phyloP scores from a whole-genome alignment of 208 protist genomes.

The Blechomonas ayalai region DNA sequence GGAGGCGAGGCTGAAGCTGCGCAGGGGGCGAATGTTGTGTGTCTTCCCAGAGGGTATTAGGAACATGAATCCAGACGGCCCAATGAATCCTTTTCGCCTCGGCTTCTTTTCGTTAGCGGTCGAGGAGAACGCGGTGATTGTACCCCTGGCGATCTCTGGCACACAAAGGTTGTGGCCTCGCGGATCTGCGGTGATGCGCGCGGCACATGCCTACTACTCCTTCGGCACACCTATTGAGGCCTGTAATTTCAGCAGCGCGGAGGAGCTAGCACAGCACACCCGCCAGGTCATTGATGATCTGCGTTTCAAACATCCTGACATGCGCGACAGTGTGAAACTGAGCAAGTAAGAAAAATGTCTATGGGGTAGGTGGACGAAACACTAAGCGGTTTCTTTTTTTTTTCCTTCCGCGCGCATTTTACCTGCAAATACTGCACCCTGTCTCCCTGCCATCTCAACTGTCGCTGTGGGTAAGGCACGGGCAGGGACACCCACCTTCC shows the following conservation, averaged over 20 bases:
- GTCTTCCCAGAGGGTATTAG: constrained; percentile 83
- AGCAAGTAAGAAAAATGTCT: too few species aligned
- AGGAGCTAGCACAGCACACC: constrained; percentile 58
- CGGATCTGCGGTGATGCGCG: constrained; percentile 38
- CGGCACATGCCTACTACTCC: constrained; percentile 50
- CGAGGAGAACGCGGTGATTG: constrained; percentile 68
- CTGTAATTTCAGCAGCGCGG: constrained; percentile 40
- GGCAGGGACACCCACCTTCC: too few species aligned
- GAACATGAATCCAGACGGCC: constrained; percentile 54
- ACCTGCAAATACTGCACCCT: too few species aligned
- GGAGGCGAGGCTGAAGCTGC: constrained; percentile 44
- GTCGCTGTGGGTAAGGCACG: too few species aligned
- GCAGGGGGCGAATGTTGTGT: constrained; percentile 69
- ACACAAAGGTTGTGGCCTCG: constrained; percentile 70
- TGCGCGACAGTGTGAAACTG: too few species aligned
- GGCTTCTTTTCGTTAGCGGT: constrained; percentile 78
- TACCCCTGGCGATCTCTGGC: constrained; percentile 75
- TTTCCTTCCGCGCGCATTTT: constrained; percentile 1
- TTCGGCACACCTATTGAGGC: constrained; percentile 69
- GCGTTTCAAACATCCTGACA: constrained; percentile 68
- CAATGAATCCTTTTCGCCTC: constrained; percentile 60
- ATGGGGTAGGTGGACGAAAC: not conserved
- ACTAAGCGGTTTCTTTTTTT: constrained; percentile 1
- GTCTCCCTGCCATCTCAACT: too few species aligned
- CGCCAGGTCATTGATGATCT: constrained; percentile 53